Conservation (phyloP, 2,329 filamentous ascomycete species). For the Cladosporium halotolerans region DNA sequence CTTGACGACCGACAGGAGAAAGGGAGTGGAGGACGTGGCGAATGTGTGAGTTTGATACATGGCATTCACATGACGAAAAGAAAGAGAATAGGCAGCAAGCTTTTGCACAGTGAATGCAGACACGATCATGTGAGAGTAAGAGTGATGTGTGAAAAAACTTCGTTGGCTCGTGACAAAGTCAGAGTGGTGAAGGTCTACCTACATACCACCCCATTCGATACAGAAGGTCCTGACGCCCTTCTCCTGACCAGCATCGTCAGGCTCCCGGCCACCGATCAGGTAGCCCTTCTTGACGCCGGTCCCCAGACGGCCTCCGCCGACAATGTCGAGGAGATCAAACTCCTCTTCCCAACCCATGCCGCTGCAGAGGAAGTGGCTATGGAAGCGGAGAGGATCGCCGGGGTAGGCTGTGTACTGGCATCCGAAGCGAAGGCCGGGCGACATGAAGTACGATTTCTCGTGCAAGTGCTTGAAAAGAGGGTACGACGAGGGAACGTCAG, state of each 20-base stretch:
- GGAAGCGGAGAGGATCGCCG: conserved; percentile 87
- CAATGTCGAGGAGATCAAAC: conserved; percentile 75
- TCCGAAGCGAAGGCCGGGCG: conserved; percentile 88
- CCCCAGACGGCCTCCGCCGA: conserved; percentile 78
- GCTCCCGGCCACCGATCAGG: conserved; percentile 66
- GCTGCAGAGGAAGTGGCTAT: conserved; percentile 88
- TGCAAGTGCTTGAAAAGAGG: conserved; percentile 78
- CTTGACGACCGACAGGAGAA: no score
- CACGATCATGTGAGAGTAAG: conserved; percentile 4
- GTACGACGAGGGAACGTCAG: conserved; percentile 50
- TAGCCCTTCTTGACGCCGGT: conserved; percentile 97
- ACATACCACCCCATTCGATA: conserved; percentile 93
- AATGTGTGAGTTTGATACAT: no score
- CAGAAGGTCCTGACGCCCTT: conserved; percentile 64
- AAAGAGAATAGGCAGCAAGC: no score
- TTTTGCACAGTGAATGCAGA: no score
- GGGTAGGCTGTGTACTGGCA: conserved; percentile 94
- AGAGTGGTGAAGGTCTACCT: conserved; percentile 26
- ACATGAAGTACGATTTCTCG: conserved; percentile 73
- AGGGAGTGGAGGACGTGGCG: no score
- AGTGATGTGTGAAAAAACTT: not conserved
- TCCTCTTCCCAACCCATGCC: conserved; percentile 81
- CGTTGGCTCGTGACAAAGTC: not conserved
- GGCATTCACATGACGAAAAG: no score
- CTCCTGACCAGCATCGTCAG: conserved; percentile 32